Conservation (phyloP, 345 rosid genomes). For the Eucalyptus pauciflora region DNA sequence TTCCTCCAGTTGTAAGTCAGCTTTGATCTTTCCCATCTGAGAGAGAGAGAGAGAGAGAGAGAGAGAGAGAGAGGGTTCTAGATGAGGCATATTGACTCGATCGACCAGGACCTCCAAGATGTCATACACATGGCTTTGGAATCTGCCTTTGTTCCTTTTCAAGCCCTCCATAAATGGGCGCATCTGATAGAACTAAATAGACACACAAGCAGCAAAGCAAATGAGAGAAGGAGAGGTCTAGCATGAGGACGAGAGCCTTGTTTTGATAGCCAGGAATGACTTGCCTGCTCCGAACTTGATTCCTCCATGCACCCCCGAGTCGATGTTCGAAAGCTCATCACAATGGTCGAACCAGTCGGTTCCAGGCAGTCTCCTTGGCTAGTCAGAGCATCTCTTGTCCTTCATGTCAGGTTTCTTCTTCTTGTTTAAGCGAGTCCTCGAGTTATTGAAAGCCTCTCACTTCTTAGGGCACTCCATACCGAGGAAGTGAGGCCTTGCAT, state of each 20-base stretch:
- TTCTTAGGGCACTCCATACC: background rate
- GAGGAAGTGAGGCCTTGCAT: conserved; percentile 17
- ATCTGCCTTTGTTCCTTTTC: background rate
- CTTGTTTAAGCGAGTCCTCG: background rate
- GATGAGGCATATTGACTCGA: background rate
- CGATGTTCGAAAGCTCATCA: background rate
- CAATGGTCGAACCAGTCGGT: background rate
- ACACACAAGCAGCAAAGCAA: background rate
- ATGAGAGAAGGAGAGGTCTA: conserved; percentile 7
- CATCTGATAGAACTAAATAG: background rate
- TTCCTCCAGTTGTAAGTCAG: background rate
- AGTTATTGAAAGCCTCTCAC: background rate
- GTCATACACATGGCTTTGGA: background rate
- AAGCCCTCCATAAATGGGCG: background rate
- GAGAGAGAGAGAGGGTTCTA: background rate
- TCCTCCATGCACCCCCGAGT: background rate
- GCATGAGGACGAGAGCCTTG: conserved; percentile 26
- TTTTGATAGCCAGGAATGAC: conserved; percentile 47
- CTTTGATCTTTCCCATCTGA: background rate
- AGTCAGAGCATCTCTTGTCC: conserved; percentile 10
- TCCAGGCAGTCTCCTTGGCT: conserved; percentile 30
- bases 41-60: background rate
- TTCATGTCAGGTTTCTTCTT: conserved; percentile 14
- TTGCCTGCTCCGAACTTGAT: conserved; percentile 18
- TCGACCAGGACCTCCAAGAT: background rate